Conservation (phyloP, 164 flowering plant genomes). For the Stephania cephalantha region DNA sequence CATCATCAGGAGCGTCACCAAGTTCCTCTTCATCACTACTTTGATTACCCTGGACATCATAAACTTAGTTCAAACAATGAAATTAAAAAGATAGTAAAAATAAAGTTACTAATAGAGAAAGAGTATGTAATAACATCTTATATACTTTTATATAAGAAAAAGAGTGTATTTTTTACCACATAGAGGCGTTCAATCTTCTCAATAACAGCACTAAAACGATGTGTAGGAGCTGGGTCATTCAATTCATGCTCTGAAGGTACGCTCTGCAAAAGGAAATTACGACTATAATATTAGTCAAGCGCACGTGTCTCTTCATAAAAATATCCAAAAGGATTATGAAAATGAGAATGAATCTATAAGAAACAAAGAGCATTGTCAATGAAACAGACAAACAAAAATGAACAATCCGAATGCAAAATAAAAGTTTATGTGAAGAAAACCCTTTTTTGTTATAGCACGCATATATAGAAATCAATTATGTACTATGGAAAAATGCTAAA, state of each 20-base stretch:
- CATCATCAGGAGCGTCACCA: conserved; percentile 82
- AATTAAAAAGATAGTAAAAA: not conserved
- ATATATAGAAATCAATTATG: not conserved
- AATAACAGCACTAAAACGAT: conserved; percentile 88
- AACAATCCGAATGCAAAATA: not conserved
- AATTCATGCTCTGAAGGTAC: conserved; percentile 39
- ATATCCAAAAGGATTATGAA: not conserved
- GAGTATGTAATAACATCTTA: not conserved
- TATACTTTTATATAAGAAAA: not conserved
- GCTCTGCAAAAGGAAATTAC: conserved; percentile 26
- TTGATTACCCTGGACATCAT: conserved; percentile 60
- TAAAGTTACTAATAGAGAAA: not conserved
- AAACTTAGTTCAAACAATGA: not conserved
- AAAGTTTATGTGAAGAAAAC: not conserved
- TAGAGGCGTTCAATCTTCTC: conserved; percentile 97
- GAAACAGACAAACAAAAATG: not conserved
- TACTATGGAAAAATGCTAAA: not conserved
- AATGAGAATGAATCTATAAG: not conserved
- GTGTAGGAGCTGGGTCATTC: conserved; percentile 57
- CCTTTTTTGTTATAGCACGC: not conserved
- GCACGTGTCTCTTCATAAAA: not conserved
- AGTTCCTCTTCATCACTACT: conserved; percentile 96
- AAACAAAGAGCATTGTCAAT: not conserved
- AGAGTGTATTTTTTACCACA: conserved; percentile 40
- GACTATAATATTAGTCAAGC: not conserved